Percentiles rank a stretch among this genome's conserved stretches.
Evolutionary conservation across 768 basidiomycete genomes (phyloP).

Genomic region (Pulveroboletus sp.): DNA sequence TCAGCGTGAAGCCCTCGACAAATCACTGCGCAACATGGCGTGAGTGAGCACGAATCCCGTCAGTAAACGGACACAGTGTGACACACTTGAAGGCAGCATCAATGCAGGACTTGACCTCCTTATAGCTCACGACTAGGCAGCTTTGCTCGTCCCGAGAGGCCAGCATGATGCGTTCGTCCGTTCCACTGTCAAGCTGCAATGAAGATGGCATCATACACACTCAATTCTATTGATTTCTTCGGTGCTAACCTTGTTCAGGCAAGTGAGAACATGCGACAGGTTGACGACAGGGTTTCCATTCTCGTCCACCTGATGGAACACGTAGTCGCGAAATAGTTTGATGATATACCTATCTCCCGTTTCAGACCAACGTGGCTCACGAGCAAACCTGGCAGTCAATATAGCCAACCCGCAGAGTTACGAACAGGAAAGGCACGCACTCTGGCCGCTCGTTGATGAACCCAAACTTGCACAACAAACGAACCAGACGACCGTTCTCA

Average conservation of each 20-base stretch:
- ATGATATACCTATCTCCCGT: conserved; percentile 97
- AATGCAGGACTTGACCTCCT: conserved; percentile 83
- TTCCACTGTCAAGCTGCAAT: conserved; percentile 80
- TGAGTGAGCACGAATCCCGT: not conserved
- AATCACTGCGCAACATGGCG: conserved; percentile 37
- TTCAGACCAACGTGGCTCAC: conserved; percentile 95
- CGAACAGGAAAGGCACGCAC: conserved; percentile 44
- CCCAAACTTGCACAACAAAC: conserved; percentile 88
- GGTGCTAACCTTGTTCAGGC: conserved; percentile 80
- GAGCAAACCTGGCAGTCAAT: conserved; percentile 71
- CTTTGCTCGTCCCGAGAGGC: conserved; percentile 94
- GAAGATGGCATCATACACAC: not conserved
- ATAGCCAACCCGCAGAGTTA: not conserved
- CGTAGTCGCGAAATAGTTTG: conserved; percentile 96
- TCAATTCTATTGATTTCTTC: not conserved
- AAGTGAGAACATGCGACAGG: conserved; percentile 84
- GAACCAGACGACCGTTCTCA: conserved; percentile 89
- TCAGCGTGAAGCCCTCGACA: conserved; percentile 30
- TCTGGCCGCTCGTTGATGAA: conserved; percentile 99
- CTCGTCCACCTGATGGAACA: conserved; percentile 96
- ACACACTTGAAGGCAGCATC: conserved; percentile 78
- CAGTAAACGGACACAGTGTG: not conserved
- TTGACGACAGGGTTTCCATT: conserved; percentile 85
- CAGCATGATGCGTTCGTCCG: conserved; percentile 93
- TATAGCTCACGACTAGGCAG: conserved; percentile 90